Conservation (phyloP, 1,284 basidiomycete genomes). For the Moniliella sp. region DNA sequence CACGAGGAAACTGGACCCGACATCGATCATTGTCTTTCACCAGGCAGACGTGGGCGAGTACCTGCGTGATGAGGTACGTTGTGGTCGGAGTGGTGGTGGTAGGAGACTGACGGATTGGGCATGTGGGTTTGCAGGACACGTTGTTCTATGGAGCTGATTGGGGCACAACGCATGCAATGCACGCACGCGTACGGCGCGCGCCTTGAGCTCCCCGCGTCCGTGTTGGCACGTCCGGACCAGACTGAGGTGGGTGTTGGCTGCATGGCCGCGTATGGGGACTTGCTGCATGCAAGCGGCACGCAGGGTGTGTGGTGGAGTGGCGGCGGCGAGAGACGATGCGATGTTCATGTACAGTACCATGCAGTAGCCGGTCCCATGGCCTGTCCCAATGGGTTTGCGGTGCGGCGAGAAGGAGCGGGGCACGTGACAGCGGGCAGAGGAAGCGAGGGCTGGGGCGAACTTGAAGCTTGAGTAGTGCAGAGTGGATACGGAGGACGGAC, state of each 20-base stretch:
- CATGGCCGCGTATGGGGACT: no score
- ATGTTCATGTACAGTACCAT: no score
- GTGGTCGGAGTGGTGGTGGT: slow-evolving; percentile 6
- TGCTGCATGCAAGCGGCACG: no score
- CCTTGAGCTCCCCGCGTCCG: background rate
- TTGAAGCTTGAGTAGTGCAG: background rate
- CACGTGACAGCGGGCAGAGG: background rate
- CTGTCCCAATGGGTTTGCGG: no score
- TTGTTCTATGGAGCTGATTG: background rate
- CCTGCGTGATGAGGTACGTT: slow-evolving; percentile 25
- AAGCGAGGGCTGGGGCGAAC: background rate
- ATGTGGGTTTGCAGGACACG: background rate
- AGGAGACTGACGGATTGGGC: background rate
- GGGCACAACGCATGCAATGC: background rate
- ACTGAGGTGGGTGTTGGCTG: background rate
- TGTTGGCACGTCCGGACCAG: background rate
- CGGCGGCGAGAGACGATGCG: background rate
- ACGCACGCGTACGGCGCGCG: no score
- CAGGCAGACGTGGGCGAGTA: slow-evolving; percentile 49
- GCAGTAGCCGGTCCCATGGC: no score
- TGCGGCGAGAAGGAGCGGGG: background rate
- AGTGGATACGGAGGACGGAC: background rate
- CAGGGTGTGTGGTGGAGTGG: background rate
- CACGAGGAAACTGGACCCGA: slow-evolving; percentile 92
- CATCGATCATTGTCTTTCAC: slow-evolving; percentile 90